Conservation (phyloP, 192 early-diverging fungal genomes). For the Linnemannia elongata region DNA sequence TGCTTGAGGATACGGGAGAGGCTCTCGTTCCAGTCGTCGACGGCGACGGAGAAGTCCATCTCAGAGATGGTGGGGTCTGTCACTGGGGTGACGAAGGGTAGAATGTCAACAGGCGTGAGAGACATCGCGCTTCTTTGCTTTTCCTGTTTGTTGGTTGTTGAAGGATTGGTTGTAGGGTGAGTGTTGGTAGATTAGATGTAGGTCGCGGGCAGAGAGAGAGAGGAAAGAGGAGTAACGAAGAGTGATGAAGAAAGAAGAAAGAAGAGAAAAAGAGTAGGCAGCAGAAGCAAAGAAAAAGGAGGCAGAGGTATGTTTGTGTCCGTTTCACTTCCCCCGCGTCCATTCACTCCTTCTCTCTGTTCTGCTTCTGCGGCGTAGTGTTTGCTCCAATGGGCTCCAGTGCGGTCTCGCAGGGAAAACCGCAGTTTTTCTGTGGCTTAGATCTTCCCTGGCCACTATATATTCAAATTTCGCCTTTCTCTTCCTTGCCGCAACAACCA, state of each 20-base stretch:
- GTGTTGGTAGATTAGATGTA: not conserved
- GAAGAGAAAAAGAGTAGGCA: not conserved
- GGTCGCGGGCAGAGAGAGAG: not conserved
- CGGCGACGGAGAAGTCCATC: conserved; percentile 45
- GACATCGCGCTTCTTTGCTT: not conserved
- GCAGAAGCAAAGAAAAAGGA: conserved; percentile 11
- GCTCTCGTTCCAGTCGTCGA: conserved; percentile 54
- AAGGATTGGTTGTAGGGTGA: not conserved
- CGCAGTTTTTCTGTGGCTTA: conserved; percentile 28
- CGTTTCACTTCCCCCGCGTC: not conserved
- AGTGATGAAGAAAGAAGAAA: not conserved
- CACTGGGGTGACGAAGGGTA: conserved; percentile 49
- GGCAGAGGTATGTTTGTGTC: not conserved
- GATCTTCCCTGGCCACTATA: not conserved
- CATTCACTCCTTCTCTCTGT: not conserved
- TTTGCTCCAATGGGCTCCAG: conserved; percentile 16
- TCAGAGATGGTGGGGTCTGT: conserved; percentile 41
- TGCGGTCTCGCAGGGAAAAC: conserved; percentile 18
- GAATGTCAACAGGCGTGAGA: conserved; percentile 26
- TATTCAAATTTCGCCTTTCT: not conserved
- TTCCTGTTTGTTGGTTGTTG: not conserved
- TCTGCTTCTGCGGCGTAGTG: not conserved
- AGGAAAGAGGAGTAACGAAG: not conserved
- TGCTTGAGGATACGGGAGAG: conserved; percentile 43
- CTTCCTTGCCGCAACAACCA: not conserved